A percentile compares a stretch with the other conserved stretches of the same genome.
Conservation (phyloP, 2,329 filamentous ascomycete genomes). For the Fusarium sp. region DNA sequence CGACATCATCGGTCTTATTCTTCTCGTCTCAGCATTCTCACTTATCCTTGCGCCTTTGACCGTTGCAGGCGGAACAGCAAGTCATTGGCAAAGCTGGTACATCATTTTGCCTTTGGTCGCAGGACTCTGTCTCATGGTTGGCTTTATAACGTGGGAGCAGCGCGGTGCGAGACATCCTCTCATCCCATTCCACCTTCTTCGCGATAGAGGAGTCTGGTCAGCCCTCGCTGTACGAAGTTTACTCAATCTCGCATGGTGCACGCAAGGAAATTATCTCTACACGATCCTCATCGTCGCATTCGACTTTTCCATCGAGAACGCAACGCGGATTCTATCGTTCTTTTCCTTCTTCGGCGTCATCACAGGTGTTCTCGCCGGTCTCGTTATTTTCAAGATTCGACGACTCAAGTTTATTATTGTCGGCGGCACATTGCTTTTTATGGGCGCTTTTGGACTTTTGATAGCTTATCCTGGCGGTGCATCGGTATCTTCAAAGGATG, state of each 20-base stretch:
- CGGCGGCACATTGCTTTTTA: conserved; percentile 65
- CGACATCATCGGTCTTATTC: conserved; percentile 61
- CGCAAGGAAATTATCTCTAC: conserved; percentile 70
- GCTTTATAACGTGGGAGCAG: conserved; percentile 62
- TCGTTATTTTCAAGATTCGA: conserved; percentile 63
- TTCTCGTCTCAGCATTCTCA: conserved; percentile 59
- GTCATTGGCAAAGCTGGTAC: conserved; percentile 62
- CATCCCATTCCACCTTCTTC: conserved; percentile 67
- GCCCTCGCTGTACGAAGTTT: conserved; percentile 65
- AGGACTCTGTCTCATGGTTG: too few species aligned
- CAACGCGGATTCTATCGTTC: conserved; percentile 67
- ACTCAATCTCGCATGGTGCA: conserved; percentile 65
- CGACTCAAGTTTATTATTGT: conserved; percentile 70
- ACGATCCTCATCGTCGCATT: conserved; percentile 69
- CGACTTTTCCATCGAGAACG: conserved; percentile 64
- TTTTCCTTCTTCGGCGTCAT: conserved; percentile 66
- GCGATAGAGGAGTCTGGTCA: conserved; percentile 70
- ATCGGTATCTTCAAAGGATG: conserved; percentile 54
- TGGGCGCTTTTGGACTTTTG: conserved; percentile 66
- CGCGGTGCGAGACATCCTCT: conserved; percentile 61
- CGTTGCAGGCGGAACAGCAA: conserved; percentile 60
- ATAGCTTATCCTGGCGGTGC: conserved; percentile 65
- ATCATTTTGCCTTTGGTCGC: conserved; percentile 44
- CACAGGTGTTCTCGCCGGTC: conserved; percentile 62
- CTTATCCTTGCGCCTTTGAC: conserved; percentile 64